Evolutionary conservation across 805 yeast species (phyloP).

Genomic region (Candida michaelii): DNA sequence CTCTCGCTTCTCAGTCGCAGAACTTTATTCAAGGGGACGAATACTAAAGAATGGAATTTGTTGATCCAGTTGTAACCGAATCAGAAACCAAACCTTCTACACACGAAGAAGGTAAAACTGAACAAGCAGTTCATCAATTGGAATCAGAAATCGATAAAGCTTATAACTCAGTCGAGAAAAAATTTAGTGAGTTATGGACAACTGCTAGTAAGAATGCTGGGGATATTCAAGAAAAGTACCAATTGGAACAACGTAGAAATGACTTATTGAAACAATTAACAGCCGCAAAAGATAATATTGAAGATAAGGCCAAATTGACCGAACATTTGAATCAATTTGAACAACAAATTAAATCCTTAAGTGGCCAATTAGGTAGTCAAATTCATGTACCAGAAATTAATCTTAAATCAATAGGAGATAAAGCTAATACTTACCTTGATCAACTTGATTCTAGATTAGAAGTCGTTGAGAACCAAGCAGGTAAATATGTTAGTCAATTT

Average conservation of each 20-base stretch:
- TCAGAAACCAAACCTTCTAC: conserved; percentile 16
- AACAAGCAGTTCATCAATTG: conserved; percentile 48
- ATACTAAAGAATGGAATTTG: conserved; percentile 31
- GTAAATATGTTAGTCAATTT: conserved; percentile 55
- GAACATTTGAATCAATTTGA: conserved; percentile 28
- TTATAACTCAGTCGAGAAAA: conserved; percentile 45
- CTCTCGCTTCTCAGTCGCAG: not conserved
- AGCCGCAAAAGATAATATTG: conserved; percentile 24
- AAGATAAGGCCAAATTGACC: conserved; percentile 20
- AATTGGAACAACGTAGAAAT: conserved; percentile 28
- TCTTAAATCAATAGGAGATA: conserved; percentile 20
- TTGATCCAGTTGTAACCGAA: conserved; percentile 26
- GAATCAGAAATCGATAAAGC: conserved; percentile 56
- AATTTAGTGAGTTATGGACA: conserved; percentile 33
- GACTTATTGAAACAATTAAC: conserved; percentile 30
- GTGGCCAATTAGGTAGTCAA: conserved; percentile 12
- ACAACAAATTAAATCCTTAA: conserved; percentile 25
- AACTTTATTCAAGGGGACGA: too few species aligned
- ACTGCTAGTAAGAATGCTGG: conserved; percentile 33
- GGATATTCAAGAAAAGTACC: conserved; percentile 27
- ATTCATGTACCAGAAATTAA: conserved; percentile 20
- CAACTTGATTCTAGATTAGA: conserved; percentile 71
- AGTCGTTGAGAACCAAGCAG: conserved; percentile 67
- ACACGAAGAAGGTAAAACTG: conserved; percentile 41
- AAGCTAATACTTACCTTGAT: conserved; percentile 61